A percentile compares a stretch with the other conserved stretches of the same genome.
These are phyloP conservation scores for Pseudonectria buxi DNA, from an alignment of 2,329 filamentous ascomycete genomes.

Conservation along the genomic window DNA sequence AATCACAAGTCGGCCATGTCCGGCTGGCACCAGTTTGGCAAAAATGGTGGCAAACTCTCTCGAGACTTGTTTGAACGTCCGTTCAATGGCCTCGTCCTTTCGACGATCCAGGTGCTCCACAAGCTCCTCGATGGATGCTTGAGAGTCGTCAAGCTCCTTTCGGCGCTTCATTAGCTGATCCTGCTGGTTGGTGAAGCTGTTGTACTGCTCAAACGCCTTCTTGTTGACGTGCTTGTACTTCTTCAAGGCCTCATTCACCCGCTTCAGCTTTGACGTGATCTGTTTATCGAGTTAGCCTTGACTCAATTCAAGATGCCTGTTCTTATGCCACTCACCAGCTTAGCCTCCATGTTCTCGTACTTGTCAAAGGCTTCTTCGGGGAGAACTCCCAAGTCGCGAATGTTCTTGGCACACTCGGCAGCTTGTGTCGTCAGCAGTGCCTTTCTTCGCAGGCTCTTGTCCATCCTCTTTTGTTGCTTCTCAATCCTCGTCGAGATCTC, in stretches of 20 bases:
- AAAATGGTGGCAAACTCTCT: slow-evolving; percentile 91
- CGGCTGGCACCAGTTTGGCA: slow-evolving; percentile 88
- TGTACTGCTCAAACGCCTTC: slow-evolving; percentile 98
- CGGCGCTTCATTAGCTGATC: slow-evolving; percentile 79
- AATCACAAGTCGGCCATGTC: slow-evolving; percentile 85
- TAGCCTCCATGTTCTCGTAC: slow-evolving; percentile 76
- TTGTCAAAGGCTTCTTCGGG: slow-evolving; percentile 91
- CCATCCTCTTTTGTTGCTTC: slow-evolving; percentile 80
- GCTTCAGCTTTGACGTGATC: slow-evolving; percentile 68
- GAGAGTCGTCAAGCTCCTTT: slow-evolving; percentile 78
- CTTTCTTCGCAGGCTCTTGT: slow-evolving; percentile 86
- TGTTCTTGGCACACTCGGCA: slow-evolving; percentile 77
- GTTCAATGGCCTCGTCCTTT: slow-evolving; percentile 96
- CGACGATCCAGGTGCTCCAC: slow-evolving; percentile 88
- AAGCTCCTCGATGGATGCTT: slow-evolving; percentile 82
- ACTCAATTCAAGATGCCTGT: no score
- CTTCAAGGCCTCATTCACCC: slow-evolving; percentile 86
- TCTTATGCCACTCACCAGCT: slow-evolving; percentile 49
- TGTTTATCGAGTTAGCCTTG: slow-evolving; percentile 21
- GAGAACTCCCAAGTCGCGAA: slow-evolving; percentile 85
- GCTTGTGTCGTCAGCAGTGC: slow-evolving; percentile 70
- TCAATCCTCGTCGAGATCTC: slow-evolving; percentile 73
- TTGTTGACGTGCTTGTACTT: slow-evolving; percentile 99
- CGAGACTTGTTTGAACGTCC: slow-evolving; percentile 96
- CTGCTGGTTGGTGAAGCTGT: slow-evolving; percentile 89